phyloP scores from a whole-genome alignment of 1,284 basidiomycete genomes.

The Grifola frondosa region DNA sequence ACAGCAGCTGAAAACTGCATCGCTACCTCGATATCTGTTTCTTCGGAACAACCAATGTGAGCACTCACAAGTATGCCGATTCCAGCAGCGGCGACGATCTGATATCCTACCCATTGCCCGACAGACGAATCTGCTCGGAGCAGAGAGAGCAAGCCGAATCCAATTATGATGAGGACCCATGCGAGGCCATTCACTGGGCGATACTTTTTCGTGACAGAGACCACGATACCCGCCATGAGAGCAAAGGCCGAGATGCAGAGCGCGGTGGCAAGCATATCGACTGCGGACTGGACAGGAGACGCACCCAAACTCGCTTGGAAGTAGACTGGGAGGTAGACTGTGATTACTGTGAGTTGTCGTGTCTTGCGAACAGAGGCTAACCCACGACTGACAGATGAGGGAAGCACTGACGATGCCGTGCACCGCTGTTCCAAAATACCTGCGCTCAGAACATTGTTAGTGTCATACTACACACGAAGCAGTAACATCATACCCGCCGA shows the following conservation, averaged over 20 bases:
- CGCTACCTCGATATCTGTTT: not conserved
- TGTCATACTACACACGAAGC: not conserved
- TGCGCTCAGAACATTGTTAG: not conserved
- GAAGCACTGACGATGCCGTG: conserved; percentile 10
- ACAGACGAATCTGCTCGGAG: conserved; percentile 10
- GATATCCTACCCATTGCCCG: conserved; percentile 8
- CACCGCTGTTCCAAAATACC: conserved; percentile 13
- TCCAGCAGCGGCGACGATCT: conserved; percentile 10
- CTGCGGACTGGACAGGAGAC: conserved; percentile 5
- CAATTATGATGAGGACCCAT: conserved; percentile 15
- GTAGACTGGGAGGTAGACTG: conserved; percentile 17
- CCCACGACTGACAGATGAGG: conserved; percentile 9
- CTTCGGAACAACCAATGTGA: not conserved
- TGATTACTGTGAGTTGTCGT: not conserved
- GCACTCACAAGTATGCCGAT: conserved; percentile 12
- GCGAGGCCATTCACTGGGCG: conserved; percentile 12
- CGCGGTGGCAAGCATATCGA: conserved; percentile 5
- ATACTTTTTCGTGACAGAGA: conserved; percentile 14
- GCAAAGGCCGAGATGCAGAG: conserved; percentile 7
- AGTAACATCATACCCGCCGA: conserved; percentile 14
- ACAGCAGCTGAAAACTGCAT: conserved; percentile 10
- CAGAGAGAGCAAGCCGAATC: conserved; percentile 12
- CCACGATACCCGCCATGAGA: conserved; percentile 9
- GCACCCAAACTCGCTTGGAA: conserved; percentile 12
- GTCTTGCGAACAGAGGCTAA: not conserved